Evolutionary conservation across 805 yeast genomes (phyloP), one percentile per base, ranked within the genome.

Genomic region (Lachancea waltii): DNA sequence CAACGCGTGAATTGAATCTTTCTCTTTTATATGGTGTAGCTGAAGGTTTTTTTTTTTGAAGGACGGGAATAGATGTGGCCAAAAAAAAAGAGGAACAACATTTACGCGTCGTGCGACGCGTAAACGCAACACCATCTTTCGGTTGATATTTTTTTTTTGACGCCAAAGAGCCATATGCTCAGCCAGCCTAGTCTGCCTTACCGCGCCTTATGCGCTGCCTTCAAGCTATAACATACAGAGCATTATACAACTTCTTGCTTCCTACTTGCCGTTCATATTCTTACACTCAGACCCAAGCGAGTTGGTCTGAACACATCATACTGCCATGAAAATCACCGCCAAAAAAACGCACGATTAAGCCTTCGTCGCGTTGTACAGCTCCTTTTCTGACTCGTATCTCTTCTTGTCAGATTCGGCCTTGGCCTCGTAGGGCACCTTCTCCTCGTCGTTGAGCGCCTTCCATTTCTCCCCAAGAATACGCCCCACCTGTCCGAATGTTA

Each of bases 341-440:
- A 15, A 5, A 30, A n/a, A 10, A 6, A 4, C 5, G 10, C 5
- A 5, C 5, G 14, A 9, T 17, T 58, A 65, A 62, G 72, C 59
- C 58, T 46, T 56, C 54, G 68, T 70, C 57, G 60, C 73, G 44
- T 74, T 73, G 61, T 85, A 85, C 59, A 80, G 87, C 53, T 90
- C 94, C 77, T 90, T 90, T 70, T 86, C 95, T 57, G 82, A 77
- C 71, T 90, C 97, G 68, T 92, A 92, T 72, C 98, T 84, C 75
- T 89, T 85, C 78, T 92, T 92, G 73, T 92, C 98, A 53, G 84
- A 81, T 50, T 79, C 92, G 53, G 97, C 97, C 73, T 86, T 84
- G 54, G 75, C 77, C 69, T 86, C 95, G 69, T 87, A 92, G 47
- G 96, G 97, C 51, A 63, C 69, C 72, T 86, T 92, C 50, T 81